Percentiles rank a stretch among this genome's conserved stretches.
phyloP scores from a whole-genome alignment of 495 filamentous ascomycete genomes.

The Aspergillus ellipticus region DNA sequence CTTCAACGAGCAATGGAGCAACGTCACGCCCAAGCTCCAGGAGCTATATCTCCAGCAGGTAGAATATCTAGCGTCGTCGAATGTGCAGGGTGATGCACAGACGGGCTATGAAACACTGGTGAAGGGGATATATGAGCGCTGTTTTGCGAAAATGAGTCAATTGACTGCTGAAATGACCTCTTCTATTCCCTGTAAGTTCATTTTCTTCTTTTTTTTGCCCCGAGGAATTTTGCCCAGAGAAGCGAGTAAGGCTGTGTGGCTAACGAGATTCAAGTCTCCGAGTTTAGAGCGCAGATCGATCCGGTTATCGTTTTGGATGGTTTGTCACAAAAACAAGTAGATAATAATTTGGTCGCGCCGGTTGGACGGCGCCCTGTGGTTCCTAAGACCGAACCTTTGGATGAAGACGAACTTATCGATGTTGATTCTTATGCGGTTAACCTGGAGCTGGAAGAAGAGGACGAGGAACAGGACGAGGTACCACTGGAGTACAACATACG shows the following conservation, averaged over 20 bases:
- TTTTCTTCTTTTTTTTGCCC: too few species aligned
- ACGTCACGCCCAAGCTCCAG: neutral
- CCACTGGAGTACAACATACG: neutral
- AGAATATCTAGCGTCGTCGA: neutral
- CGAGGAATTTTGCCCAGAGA: too few species aligned
- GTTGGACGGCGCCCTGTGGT: too few species aligned
- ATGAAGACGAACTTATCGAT: neutral
- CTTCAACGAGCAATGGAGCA: neutral
- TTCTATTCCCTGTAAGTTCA: constrained; percentile 1
- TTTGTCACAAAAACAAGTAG: neutral
- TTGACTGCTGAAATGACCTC: neutral
- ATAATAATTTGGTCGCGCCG: too few species aligned
- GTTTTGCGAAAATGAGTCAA: neutral
- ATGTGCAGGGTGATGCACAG: neutral
- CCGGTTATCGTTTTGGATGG: neutral
- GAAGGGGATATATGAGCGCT: neutral
- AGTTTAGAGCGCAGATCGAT: neutral
- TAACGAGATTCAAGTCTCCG: neutral
- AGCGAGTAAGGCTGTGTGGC: too few species aligned
- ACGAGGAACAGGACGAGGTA: too few species aligned
- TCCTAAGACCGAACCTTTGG: too few species aligned
- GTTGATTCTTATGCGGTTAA: too few species aligned
- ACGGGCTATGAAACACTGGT: neutral
- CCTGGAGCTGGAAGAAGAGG: too few species aligned
- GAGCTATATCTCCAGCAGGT: constrained; percentile 1